Evolutionary conservation across 805 yeast species (phyloP), one percentile per base, ranked within the genome.

Genomic region (Wickerhamiella brachini): DNA sequence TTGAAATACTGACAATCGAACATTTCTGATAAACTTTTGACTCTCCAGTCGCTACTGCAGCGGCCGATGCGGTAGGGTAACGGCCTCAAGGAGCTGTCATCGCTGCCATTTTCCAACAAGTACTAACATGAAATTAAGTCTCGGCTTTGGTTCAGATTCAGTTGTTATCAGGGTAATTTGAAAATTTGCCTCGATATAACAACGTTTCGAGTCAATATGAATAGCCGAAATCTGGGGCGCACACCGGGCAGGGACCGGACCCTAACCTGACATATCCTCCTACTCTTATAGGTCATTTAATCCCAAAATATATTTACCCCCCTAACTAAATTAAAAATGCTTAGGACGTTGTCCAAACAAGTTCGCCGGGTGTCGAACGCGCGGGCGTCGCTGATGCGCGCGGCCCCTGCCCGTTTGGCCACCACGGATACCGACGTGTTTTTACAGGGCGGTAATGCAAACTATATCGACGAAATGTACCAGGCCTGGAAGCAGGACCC

Each of bases 381-480:
- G 39, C 47, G 39, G 37, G 39, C 39, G 47, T 23, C 39, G 38
- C 47, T 23, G 5, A 6, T 29, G 37, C 37, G 47, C 9, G 21
- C 39, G 15, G 37, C 47, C 18, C 34, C 34, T 15, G 47, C 18
- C 39, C 56, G 56, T n/a, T 42, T 45, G 18, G 58, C 58, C 31
- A 43, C 60, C 21, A 52, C 62, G 9, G 63, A 54, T 34, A 59
- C 60, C 52, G 98, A 93, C 70, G 75, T 80, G 43, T 93, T 93
- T 68, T 71, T 89, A 59, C 85, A 84, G 59, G 79, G 93, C 54
- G 79, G 80, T 66, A 85, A 85, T 68, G 93, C 95, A 56, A 80
- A 81, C 62, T 93, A 93, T 69, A 85, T 93, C 61, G 99, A 93
- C 69, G 97, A 93, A 73, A 93, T 93, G 99, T 93, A 88, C 70